Evolutionary conservation across 2,329 filamentous ascomycete genomes (phyloP), one percentile per base, ranked within the genome.

Genomic region (Botryotinia convoluta): DNA sequence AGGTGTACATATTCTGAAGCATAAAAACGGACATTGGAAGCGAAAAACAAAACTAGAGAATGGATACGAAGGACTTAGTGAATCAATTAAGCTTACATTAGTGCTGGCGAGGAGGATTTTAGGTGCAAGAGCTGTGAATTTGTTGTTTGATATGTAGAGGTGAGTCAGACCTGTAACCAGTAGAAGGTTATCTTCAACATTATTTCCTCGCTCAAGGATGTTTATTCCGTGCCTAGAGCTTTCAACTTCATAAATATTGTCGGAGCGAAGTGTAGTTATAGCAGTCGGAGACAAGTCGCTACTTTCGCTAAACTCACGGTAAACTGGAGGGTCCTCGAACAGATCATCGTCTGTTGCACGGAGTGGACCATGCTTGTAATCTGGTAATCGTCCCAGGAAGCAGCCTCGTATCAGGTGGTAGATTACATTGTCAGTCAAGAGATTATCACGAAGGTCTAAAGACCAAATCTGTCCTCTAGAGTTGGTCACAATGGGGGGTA

Each of bases 381-480:
- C 12, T 37, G 71, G 71, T 5, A 72, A 57, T n/a, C 63, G 57
- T 6, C 10, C 32, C 4, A 60, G 26, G 14, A 72, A 72, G 20
- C 71, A 61, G 74, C 82, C 84, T 29, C 76, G 75, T 9, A 79
- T 61, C 9, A 79, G 74, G 4, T 67, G 54, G 12, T 82, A 77
- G 18, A 89, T 77, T 5, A 81, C 76, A 3, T 54, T 76, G 76
- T 90, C 88, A 0, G 84, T 85, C 16, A 91, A 77, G 18, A 82
- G 83, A 75, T 91, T 91, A 9, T 83, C 71, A 54, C 83, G 82
- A 0, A 90, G 68, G 74, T 91, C 88, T 7, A 90, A 78, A 76
- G 88, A 89, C 88, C 88, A 90, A 18, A 90, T 79, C 42, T 82
- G 84, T 18, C 74, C 74, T 7, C 75, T 73, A 65, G 84, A 83